These are phyloP conservation scores for Fonsecaea erecta DNA, from an alignment of 2,329 filamentous ascomycete genomes.

Conservation along the genomic window DNA sequence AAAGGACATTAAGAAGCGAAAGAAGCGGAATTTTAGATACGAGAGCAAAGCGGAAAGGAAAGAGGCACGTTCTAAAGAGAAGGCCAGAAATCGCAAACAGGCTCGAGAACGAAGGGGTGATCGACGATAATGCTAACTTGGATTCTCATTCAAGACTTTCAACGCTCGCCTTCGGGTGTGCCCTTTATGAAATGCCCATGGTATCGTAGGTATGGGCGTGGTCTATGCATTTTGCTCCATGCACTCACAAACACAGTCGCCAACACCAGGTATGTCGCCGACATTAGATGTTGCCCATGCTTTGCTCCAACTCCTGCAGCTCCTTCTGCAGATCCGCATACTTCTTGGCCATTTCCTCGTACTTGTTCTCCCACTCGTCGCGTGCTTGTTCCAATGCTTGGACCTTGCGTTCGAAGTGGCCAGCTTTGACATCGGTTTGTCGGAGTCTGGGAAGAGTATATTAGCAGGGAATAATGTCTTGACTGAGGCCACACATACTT, in stretches of 20 bases:
- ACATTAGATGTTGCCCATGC: slow-evolving; percentile 89
- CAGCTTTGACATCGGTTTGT: slow-evolving; percentile 98
- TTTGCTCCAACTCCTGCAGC: slow-evolving; percentile 83
- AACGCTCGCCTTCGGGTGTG: slow-evolving; percentile 24
- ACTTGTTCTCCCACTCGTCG: slow-evolving; percentile 96
- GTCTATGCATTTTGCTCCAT: slow-evolving; percentile 31
- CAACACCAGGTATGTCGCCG: slow-evolving; percentile 30
- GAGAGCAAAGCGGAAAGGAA: slow-evolving; percentile 84
- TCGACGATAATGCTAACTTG: slow-evolving; percentile 31
- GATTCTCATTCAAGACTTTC: slow-evolving; percentile 27
- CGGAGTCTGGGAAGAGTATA: slow-evolving; percentile 70
- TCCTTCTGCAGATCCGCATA: slow-evolving; percentile 83
- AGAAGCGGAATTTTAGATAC: slow-evolving; percentile 92
- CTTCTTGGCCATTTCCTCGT: slow-evolving; percentile 96
- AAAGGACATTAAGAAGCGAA: slow-evolving; percentile 56
- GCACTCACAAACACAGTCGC: slow-evolving; percentile 22
- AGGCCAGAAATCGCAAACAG: slow-evolving; percentile 70
- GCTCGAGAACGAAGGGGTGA: slow-evolving; percentile 60
- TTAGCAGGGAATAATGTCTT: neutral
- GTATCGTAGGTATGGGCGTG: slow-evolving; percentile 33
- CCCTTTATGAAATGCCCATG: slow-evolving; percentile 34
- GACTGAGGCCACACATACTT: slow-evolving; percentile 69
- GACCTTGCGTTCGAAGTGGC: slow-evolving; percentile 99
- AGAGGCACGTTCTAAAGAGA: slow-evolving; percentile 64
- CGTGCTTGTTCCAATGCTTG: slow-evolving; percentile 90